These are phyloP conservation scores for Tolypocladium cylindrosporum DNA, from an alignment of 2,329 filamentous ascomycete species.

Conservation along the genomic window DNA sequence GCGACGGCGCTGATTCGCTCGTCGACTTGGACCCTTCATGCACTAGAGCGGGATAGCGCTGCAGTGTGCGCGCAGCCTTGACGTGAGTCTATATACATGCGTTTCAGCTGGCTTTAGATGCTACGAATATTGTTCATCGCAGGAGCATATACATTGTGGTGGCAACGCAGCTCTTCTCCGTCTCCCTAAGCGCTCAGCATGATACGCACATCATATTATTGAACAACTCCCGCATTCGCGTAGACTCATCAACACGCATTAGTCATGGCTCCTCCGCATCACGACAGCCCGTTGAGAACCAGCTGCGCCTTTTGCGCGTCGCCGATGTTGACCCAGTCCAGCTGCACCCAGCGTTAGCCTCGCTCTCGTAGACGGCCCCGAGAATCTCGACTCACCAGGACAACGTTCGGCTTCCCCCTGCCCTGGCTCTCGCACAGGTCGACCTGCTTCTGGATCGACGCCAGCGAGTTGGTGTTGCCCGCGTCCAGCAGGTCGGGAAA, in stretches of 20 bases:
- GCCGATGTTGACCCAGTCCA: conserved; percentile 32
- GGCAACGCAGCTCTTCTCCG: no score
- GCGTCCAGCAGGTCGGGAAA: conserved; percentile 22
- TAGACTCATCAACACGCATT: not conserved
- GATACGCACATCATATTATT: no score
- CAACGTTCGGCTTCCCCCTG: conserved; percentile 16
- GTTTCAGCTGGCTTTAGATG: no score
- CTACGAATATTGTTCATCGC: no score
- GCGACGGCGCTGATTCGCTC: not conserved
- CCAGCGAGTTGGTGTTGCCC: conserved; percentile 23
- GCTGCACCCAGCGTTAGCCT: conserved; percentile 15
- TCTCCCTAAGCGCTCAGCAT: no score
- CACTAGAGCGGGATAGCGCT: not conserved
- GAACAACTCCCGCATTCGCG: not conserved
- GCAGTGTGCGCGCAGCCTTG: no score
- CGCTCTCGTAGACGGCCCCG: conserved; percentile 1
- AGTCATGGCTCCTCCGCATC: not conserved
- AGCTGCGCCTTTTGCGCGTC: conserved; percentile 27
- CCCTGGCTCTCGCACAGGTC: conserved; percentile 15
- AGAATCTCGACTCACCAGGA: conserved; percentile 21
- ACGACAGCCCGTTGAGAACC: conserved; percentile 25
- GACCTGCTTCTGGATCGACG: conserved; percentile 17
- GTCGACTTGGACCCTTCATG: not conserved
- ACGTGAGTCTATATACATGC: no score
- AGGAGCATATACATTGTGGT: no score